These are phyloP conservation scores for Ceratobasidium papillatum DNA, from an alignment of 1,284 basidiomycete species.

Conservation along the genomic window DNA sequence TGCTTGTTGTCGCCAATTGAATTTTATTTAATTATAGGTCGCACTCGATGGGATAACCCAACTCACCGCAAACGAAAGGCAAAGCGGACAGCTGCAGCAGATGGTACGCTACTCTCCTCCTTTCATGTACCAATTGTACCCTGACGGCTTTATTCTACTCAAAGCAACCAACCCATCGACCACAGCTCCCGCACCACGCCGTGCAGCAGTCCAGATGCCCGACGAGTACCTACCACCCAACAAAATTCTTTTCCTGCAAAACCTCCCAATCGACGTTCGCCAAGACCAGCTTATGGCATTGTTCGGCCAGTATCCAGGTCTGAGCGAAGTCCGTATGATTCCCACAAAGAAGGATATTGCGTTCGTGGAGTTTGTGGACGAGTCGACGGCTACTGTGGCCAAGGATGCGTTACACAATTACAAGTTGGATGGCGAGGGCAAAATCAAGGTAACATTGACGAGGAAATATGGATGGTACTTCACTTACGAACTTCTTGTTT, in stretches of 20 bases:
- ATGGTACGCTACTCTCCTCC: constrained; percentile 56
- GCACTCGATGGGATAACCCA: constrained; percentile 81
- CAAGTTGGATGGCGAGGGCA: constrained; percentile 94
- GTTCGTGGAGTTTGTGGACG: constrained; percentile 95
- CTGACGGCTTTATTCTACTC: constrained; percentile 15
- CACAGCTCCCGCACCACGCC: constrained; percentile 70
- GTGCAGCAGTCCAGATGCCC: constrained; percentile 92
- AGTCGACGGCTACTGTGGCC: constrained; percentile 84
- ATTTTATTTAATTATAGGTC: constrained; percentile 15
- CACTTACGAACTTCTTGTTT: constrained; percentile 39
- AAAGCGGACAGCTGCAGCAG: constrained; percentile 79
- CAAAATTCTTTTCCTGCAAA: constrained; percentile 98
- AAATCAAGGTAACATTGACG: constrained; percentile 80
- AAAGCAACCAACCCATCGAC: constrained; percentile 72
- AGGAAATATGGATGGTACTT: background rate
- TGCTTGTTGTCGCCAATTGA: constrained; percentile 17
- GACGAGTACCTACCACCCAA: constrained; percentile 99
- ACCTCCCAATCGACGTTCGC: constrained; percentile 87
- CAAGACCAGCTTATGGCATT: constrained; percentile 89
- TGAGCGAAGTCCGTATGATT: constrained; percentile 95
- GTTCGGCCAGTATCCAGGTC: constrained; percentile 92
- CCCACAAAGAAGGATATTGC: constrained; percentile 95
- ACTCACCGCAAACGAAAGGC: constrained; percentile 82
- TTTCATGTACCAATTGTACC: background rate
- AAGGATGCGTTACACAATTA: constrained; percentile 96